phyloP scores from a whole-genome alignment of 495 filamentous ascomycete species.

The Thozetella sp. region DNA sequence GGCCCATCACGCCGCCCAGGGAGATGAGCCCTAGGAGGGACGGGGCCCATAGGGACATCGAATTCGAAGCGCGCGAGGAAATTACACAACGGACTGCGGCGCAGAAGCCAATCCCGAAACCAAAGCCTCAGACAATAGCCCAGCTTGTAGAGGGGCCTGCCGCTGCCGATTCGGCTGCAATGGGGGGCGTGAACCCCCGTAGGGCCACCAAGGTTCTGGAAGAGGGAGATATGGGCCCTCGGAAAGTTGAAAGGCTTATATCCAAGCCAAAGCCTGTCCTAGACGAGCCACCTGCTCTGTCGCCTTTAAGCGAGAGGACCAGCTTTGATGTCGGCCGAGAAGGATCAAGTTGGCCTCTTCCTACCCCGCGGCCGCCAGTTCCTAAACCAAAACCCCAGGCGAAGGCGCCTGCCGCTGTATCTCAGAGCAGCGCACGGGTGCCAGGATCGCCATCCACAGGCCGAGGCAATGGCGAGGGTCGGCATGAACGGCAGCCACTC shows the following conservation, averaged over 20 bases:
- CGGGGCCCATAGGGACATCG: not conserved
- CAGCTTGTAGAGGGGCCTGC: not conserved
- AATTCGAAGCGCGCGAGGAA: not conserved
- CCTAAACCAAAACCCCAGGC: not conserved
- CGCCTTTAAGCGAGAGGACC: not conserved
- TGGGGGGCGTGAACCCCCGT: not conserved
- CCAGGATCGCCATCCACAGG: not conserved
- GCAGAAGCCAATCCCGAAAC: conserved; percentile 13
- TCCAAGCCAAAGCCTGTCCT: not conserved
- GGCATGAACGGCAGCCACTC: no score
- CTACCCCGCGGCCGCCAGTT: not conserved
- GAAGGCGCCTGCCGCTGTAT: not conserved
- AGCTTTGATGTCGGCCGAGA: not conserved
- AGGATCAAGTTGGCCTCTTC: not conserved
- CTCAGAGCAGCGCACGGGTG: not conserved
- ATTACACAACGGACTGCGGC: conserved; percentile 1
- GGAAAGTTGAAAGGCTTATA: not conserved
- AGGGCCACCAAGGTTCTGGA: not conserved
- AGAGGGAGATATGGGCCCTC: not conserved
- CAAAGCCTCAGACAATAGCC: conserved; percentile 12
- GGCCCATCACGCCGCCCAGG: conserved; percentile 19
- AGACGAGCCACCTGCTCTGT: not conserved
- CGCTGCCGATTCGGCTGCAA: not conserved
- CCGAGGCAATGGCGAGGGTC: not conserved
- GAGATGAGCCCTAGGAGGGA: conserved; percentile 11